phyloP scores from a whole-genome alignment of 371 early-diverging fungal genomes.

The Saksenaea vasiformis region DNA sequence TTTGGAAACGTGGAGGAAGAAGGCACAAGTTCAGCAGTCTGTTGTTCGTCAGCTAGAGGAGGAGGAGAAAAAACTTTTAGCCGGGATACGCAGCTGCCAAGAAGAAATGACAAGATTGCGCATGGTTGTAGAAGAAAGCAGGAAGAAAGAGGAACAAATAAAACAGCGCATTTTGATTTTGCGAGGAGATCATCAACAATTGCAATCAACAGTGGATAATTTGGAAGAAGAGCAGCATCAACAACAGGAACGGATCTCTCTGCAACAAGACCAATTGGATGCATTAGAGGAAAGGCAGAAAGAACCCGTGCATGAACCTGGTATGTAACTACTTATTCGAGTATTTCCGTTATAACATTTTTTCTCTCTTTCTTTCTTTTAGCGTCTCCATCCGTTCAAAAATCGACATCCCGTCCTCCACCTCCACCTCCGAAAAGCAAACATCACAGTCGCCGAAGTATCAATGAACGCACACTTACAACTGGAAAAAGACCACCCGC shows the following conservation, averaged over 20 bases:
- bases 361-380: too few species aligned
- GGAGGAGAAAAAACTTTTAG: background rate
- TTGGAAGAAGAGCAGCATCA: background rate
- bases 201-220: background rate
- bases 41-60: background rate
- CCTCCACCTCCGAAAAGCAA: slow-evolving; percentile 23
- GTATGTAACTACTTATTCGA: background rate
- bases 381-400: slow-evolving; percentile 7
- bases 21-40: background rate
- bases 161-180: background rate
- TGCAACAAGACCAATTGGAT: slow-evolving; percentile 2
- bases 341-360: too few species aligned
- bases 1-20: background rate
- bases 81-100: background rate
- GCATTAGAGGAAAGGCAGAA: background rate
- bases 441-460: slow-evolving; percentile 5
- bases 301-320: background rate
- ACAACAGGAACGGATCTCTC: slow-evolving; percentile 8
- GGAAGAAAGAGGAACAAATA: background rate
- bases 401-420: slow-evolving; percentile 11
- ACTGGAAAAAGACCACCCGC: slow-evolving; percentile 1
- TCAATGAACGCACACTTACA: background rate
- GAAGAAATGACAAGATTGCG: background rate
- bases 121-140: background rate
- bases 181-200: background rate